A percentile compares a stretch with the other conserved stretches of the same genome.
These are phyloP conservation scores for Populus alba DNA, from an alignment of 345 rosid species.

Conservation along the genomic window DNA sequence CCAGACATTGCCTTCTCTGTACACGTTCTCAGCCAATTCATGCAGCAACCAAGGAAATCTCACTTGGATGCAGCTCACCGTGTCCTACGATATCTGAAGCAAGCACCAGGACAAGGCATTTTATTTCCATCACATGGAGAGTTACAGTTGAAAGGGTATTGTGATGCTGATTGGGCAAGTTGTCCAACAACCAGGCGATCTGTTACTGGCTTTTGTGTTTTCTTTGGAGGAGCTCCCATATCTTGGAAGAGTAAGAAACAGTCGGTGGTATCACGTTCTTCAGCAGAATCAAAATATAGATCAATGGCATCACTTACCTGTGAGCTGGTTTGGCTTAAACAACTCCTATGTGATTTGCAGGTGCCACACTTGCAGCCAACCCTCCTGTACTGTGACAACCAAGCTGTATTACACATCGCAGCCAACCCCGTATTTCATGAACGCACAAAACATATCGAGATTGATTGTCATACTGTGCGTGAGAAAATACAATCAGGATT, in stretches of 20 bases:
- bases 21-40: background rate
- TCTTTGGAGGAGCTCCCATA: background rate
- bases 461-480: background rate
- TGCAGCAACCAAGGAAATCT: background rate
- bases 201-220: background rate
- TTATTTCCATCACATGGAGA: no score
- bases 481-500: background rate
- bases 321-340: background rate
- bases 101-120: background rate
- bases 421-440: background rate
- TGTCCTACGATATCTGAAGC: background rate
- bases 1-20: background rate
- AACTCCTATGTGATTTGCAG: background rate
- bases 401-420: background rate
- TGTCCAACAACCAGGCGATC: background rate
- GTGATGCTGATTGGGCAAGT: background rate
- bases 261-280: background rate
- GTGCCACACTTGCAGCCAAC: background rate
- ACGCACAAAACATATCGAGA: background rate
- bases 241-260: background rate
- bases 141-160: no score
- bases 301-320: background rate
- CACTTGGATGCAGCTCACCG: background rate
- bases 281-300: background rate
- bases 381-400: background rate